Evolutionary conservation across 108 stramenopile species (phyloP).

Genomic region (Parietichytrium sp.): DNA sequence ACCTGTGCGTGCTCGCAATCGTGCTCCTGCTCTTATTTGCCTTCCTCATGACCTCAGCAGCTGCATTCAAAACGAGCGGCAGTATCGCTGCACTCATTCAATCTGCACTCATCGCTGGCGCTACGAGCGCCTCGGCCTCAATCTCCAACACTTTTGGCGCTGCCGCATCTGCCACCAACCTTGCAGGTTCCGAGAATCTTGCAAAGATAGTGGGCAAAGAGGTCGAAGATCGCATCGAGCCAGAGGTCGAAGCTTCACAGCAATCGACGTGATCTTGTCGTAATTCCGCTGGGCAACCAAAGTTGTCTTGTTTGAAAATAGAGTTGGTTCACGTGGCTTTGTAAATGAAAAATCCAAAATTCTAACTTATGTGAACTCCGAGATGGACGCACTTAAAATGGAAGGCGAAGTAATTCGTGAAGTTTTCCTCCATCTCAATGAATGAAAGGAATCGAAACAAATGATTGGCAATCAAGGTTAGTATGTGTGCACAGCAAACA

Average conservation of each 20-base stretch:
- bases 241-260: background rate
- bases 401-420: too few species aligned
- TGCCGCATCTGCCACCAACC: background rate
- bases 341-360: too few species aligned
- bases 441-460: too few species aligned
- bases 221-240: conserved; percentile 24
- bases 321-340: too few species aligned
- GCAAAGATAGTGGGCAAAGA: background rate
- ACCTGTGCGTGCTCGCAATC: background rate
- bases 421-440: too few species aligned
- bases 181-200: background rate
- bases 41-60: background rate
- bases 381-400: too few species aligned
- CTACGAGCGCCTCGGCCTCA: background rate
- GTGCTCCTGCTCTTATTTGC: background rate
- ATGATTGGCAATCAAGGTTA: too few species aligned
- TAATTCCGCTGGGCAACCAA: too few species aligned
- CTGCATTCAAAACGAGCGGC: conserved; percentile 8
- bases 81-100: background rate
- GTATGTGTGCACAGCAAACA: too few species aligned
- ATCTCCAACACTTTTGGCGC: background rate
- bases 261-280: too few species aligned
- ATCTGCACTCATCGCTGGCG: background rate
- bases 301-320: too few species aligned
- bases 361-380: too few species aligned